Conservation (phyloP, 495 filamentous ascomycete species). For the Penicillium silybi region DNA sequence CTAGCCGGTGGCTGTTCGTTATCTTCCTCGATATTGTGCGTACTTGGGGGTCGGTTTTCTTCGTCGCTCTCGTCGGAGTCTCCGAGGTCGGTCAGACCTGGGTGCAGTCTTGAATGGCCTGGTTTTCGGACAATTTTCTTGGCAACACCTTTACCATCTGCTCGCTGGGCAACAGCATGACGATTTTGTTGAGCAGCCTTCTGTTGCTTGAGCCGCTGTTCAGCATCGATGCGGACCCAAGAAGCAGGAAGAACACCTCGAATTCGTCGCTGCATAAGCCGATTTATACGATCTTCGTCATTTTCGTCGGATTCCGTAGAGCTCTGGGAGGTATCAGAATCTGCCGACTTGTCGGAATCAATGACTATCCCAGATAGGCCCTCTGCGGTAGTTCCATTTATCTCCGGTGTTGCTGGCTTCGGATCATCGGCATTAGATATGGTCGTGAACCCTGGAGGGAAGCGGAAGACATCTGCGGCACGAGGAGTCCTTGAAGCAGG, state of each 20-base stretch:
- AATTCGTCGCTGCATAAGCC: constrained; percentile 52
- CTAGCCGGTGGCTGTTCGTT: constrained; percentile 2
- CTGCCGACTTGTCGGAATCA: constrained; percentile 19
- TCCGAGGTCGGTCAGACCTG: constrained; percentile 45
- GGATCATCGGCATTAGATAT: constrained; percentile 29
- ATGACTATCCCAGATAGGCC: constrained; percentile 12
- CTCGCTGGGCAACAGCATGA: constrained; percentile 17
- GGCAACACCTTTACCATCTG: constrained; percentile 44
- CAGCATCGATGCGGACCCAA: constrained; percentile 71
- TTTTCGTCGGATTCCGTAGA: constrained; percentile 12
- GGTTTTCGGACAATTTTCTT: constrained; percentile 31
- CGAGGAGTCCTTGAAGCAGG: constrained; percentile 17
- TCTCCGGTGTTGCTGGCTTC: constrained; percentile 9
- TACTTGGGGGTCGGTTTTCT: constrained; percentile 20
- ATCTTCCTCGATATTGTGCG: background rate
- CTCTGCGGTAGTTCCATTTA: background rate
- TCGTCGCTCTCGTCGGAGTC: constrained; percentile 47
- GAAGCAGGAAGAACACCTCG: constrained; percentile 88
- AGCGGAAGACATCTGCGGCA: constrained; percentile 31
- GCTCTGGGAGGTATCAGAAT: constrained; percentile 17
- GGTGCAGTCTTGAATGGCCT: constrained; percentile 10
- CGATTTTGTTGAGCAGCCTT: constrained; percentile 19
- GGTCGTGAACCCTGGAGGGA: constrained; percentile 35
- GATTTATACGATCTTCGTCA: constrained; percentile 28
- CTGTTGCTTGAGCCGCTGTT: constrained; percentile 37